Evolutionary conservation across 1,284 basidiomycete genomes (phyloP), one percentile per base, ranked within the genome.

Genomic region (Puccinia horiana): DNA sequence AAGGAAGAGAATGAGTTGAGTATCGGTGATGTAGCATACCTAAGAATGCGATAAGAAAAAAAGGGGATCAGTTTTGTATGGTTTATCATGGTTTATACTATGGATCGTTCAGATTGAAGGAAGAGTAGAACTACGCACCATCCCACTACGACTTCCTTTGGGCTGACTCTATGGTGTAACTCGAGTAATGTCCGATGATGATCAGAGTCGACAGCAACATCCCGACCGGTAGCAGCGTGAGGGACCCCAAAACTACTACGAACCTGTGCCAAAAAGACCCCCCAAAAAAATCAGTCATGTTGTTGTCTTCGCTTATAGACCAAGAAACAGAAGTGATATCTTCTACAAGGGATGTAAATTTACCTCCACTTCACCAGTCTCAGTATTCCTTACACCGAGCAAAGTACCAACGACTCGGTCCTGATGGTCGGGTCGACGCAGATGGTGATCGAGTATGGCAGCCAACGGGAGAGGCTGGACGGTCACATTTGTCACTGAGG

Each of bases 1-100:
- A 99, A 90, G 29, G 97, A 95, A 65, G 95, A 96, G 89, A 96
- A 96, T 20, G 94, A 94, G 89, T 97, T 96, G 83, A 99, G 90
- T 84, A 93, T 92, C 3, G 93, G 93, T 84, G 93, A 92, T 29
- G 94, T 95, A 26, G 94, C 94, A 88, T 95, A 95, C 93, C 93
- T 94, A 85, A 81, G 12, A 70, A 40, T 61, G 47, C 26, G 35
- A n/a, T n/a, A n/a, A n/a, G n/a, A 40, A 63, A 42, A 37, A 69
- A 47, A 65, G 40, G 4, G 52, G 42, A 70, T 61, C n/a, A 74
- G 35, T 12, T 58, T 61, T 29, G 12, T n/a, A 84, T 83, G 14
- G 82, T 85, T 83, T 11, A 58, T 26, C 32, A n/a, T n/a, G n/a
- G n/a, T n/a, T n/a, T 40, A 56, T 44, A 20, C 29, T n/a, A 65